Base-by-base conservation (phyloP, 805 yeast genomes). In the Maudiozyma pseudohumilis region DNA sequence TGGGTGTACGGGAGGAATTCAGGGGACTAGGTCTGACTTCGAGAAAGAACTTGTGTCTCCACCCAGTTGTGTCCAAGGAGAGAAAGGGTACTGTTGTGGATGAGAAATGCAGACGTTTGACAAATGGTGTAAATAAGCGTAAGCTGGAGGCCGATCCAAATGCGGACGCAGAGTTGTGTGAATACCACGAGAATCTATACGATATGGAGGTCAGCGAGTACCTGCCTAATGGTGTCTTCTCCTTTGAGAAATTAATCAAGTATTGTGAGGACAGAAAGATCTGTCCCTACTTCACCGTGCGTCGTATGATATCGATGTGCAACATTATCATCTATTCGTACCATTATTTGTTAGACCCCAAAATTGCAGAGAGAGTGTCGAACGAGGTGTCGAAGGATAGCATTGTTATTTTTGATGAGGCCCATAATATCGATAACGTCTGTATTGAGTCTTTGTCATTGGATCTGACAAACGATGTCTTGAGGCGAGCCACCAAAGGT, bases 341-440 rank as follows among this genome's bases (percentile, higher is more conserved):
- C 61, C 99, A 92, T 63, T 92, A 92, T 68, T 65, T 92, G 40
- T 68, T 92, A 48, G 99, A 92, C 57, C 99, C 99, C 16, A 92
- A 92, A 56, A 92, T 92, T 58, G 92, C 97, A 2, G 96, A 87
- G 46, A 69, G 98, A 43, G 99, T 92, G 16, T 87, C 96, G 5
- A 75, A 72, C 45, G 97, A 92, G 54, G 71, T 92, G 35, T 83
- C 95, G 15, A 85, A 87, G 48, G 97, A 92, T 53, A 74, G 94
- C 38, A 92, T 92, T 42, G 82, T 92, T 44, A 94, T 92, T 28
- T 92, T 92, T 56, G 99, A 92, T 64, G 99, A 92, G 65, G 98
- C 98, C 34, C 99, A 92, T 60, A 92, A 92, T 63, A 92, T 92
- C 40, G 98, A 92, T 69, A 92, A 92, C 68, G 99, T 92, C 40